Percentiles rank a stretch among this genome's conserved stretches.
phyloP scores from a whole-genome alignment of 1,284 basidiomycete species.

The Stereum hirsutum region DNA sequence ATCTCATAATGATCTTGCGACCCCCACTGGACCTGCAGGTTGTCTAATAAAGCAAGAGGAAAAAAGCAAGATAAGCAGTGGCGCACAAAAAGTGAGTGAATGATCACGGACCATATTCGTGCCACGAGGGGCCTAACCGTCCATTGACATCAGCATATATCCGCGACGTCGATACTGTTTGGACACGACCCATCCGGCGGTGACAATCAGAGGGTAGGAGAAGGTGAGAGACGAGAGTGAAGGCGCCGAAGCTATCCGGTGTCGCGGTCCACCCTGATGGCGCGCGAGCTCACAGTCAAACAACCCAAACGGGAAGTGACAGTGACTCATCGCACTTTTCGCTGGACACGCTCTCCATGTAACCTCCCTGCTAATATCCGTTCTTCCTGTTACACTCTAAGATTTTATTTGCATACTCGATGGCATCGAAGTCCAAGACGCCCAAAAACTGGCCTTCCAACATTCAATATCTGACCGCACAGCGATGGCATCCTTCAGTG shows the following conservation, averaged over 20 bases:
- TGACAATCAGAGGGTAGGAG: too few species aligned
- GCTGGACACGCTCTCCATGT: too few species aligned
- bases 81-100: too few species aligned
- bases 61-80: constrained; percentile 10
- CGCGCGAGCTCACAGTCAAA: too few species aligned
- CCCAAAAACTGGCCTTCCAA: constrained; percentile 11
- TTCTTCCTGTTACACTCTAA: too few species aligned
- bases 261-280: too few species aligned
- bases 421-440: background rate
- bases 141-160: constrained; percentile 70
- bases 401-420: too few species aligned
- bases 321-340: too few species aligned
- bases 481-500: constrained; percentile 18
- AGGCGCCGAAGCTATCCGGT: too few species aligned
- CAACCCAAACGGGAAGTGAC: too few species aligned
- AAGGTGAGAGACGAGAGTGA: too few species aligned
- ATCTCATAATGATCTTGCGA: constrained; percentile 98
- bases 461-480: constrained; percentile 7
- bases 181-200: constrained; percentile 48
- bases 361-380: too few species aligned
- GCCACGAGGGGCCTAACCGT: constrained; percentile 67
- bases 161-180: constrained; percentile 63
- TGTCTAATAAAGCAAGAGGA: constrained; percentile 45
- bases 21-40: constrained; percentile 91
- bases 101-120: constrained; percentile 60